These are phyloP conservation scores for Blastobotrys ciferrii DNA, from an alignment of 1,139 yeast species.

Conservation along the genomic window DNA sequence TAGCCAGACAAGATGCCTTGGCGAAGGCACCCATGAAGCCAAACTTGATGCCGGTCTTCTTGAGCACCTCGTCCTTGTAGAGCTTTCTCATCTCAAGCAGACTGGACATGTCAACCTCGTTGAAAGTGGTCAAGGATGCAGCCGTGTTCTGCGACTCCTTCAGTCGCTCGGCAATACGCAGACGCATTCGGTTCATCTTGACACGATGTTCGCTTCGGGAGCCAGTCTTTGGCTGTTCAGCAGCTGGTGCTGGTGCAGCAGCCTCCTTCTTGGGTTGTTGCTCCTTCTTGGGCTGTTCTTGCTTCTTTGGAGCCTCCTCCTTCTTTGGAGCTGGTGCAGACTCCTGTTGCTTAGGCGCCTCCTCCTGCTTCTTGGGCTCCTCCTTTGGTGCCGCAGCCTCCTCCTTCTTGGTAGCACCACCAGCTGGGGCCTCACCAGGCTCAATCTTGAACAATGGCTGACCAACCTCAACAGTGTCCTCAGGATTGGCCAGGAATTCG, in stretches of 20 bases:
- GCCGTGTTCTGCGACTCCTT: slow-evolving; percentile 99
- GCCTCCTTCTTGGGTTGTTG: slow-evolving; percentile 28
- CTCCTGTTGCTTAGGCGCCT: slow-evolving; percentile 31
- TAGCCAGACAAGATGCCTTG: slow-evolving; percentile 89
- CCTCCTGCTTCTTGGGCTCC: slow-evolving; percentile 36
- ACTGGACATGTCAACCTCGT: slow-evolving; percentile 95
- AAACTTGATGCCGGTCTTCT: slow-evolving; percentile 89
- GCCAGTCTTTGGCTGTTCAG: slow-evolving; percentile 50
- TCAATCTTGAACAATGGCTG: slow-evolving; percentile 89
- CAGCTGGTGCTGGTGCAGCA: slow-evolving; percentile 31
- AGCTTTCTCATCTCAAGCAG: slow-evolving; percentile 92
- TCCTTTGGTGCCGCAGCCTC: slow-evolving; percentile 19
- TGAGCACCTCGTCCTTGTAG: slow-evolving; percentile 94
- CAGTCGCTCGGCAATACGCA: slow-evolving; percentile 97
- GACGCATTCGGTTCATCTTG: slow-evolving; percentile 99
- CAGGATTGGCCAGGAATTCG: slow-evolving; percentile 78
- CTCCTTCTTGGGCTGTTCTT: slow-evolving; percentile 31
- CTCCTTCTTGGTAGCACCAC: slow-evolving; percentile 44
- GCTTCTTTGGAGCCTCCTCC: slow-evolving; percentile 33
- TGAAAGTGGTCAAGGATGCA: slow-evolving; percentile 96
- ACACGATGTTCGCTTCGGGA: slow-evolving; percentile 85
- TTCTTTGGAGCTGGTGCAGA: slow-evolving; percentile 32
- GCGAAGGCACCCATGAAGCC: slow-evolving; percentile 99
- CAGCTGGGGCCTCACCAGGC: slow-evolving; percentile 82
- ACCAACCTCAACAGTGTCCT: slow-evolving; percentile 95